These are phyloP conservation scores for Xylariales sp. DNA, from an alignment of 2,329 filamentous ascomycete species.

Conservation along the genomic window DNA sequence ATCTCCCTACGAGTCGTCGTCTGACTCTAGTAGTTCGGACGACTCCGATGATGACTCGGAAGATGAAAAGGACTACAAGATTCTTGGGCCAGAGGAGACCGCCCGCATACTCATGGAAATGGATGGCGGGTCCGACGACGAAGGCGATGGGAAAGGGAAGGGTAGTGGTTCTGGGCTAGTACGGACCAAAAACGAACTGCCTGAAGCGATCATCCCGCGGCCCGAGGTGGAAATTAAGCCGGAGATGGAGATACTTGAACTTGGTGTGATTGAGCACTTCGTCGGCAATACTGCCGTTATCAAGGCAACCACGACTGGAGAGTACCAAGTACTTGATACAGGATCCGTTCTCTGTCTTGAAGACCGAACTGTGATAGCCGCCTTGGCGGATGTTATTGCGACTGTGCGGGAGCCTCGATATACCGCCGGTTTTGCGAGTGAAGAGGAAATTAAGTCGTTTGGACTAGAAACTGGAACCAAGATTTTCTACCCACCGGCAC, in stretches of 20 bases:
- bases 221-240: constrained; percentile 82
- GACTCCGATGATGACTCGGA: constrained; percentile 67
- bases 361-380: constrained; percentile 81
- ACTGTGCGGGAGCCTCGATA: constrained; percentile 89
- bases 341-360: constrained; percentile 85
- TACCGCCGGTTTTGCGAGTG: constrained; percentile 78
- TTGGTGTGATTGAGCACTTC: constrained; percentile 80
- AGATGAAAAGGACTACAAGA: constrained; percentile 67
- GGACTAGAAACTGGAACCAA: constrained; percentile 76
- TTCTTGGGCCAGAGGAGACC: constrained; percentile 84
- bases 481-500: constrained; percentile 82
- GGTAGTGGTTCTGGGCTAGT: constrained; percentile 63
- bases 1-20: constrained; percentile 78
- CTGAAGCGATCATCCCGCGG: constrained; percentile 73
- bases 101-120: constrained; percentile 87
- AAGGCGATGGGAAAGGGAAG: constrained; percentile 66
- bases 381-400: constrained; percentile 86
- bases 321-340: constrained; percentile 85
- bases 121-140: constrained; percentile 83
- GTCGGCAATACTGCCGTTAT: constrained; percentile 84
- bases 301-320: constrained; percentile 80
- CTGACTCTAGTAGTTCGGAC: constrained; percentile 68
- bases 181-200: constrained; percentile 84
- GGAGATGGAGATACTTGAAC: constrained; percentile 79
- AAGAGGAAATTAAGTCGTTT: constrained; percentile 73